phyloP scores from a whole-genome alignment of 176 grass and related monocot species.

The Hordeum marinum region DNA sequence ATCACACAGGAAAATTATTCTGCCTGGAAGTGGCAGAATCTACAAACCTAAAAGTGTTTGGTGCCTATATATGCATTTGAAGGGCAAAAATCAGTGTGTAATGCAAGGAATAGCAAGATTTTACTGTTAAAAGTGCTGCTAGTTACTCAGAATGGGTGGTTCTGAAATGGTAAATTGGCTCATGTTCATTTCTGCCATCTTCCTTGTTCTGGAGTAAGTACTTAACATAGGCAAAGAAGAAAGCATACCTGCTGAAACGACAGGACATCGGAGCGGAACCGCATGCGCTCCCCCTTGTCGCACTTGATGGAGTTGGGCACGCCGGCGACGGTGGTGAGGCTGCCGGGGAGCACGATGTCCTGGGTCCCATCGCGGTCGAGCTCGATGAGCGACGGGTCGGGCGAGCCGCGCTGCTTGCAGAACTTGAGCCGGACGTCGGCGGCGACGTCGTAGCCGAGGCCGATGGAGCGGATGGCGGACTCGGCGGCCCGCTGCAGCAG shows the following conservation, averaged over 20 bases:
- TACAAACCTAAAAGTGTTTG: not conserved
- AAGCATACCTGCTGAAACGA: slow-evolving; percentile 84
- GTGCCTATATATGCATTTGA: too few species aligned
- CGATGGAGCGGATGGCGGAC: slow-evolving; percentile 64
- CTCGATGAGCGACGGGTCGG: slow-evolving; percentile 70
- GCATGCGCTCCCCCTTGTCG: slow-evolving; percentile 81
- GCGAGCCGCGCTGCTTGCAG: slow-evolving; percentile 50
- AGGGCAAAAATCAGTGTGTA: not conserved
- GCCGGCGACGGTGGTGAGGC: slow-evolving; percentile 26
- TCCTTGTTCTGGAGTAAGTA: not conserved
- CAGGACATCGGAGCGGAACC: slow-evolving; percentile 80
- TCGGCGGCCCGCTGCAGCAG: slow-evolving; percentile 33
- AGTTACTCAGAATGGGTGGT: not conserved
- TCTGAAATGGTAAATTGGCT: not conserved
- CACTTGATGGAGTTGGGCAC: slow-evolving; percentile 77
- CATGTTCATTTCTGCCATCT: not conserved
- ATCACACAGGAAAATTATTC: not conserved
- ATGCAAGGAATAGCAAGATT: not conserved
- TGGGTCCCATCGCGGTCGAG: slow-evolving; percentile 53
- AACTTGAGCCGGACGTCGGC: slow-evolving; percentile 75
- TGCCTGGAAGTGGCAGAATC: not conserved
- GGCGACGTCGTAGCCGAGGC: slow-evolving; percentile 77
- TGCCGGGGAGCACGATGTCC: slow-evolving; percentile 70
- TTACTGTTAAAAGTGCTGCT: not conserved
- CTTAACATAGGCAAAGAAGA: too few species aligned